A percentile compares a stretch with the other conserved stretches of the same genome.
Evolutionary conservation across 345 rosid genomes (phyloP).

Genomic region (Bruguiera parviflora): DNA sequence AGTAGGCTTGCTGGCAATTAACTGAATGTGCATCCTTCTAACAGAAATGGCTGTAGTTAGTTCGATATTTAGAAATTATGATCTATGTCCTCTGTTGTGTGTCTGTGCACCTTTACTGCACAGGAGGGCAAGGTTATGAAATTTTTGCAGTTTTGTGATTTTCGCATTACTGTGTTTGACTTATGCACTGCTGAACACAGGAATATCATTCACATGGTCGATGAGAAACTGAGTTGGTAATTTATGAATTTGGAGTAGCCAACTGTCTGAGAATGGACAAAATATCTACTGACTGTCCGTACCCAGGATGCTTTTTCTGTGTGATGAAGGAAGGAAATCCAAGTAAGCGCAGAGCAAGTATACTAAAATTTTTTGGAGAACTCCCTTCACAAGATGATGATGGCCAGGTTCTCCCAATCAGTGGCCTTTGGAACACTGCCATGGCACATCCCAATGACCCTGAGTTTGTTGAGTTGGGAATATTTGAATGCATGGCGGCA

Average conservation of each 20-base stretch:
- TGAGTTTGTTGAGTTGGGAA: conserved; percentile 92
- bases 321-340: conserved; percentile 99
- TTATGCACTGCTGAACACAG: conserved; percentile 3
- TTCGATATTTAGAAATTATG: no score
- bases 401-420: conserved; percentile 96
- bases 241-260: conserved; percentile 5
- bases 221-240: conserved; percentile 10
- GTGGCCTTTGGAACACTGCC: conserved; percentile 99
- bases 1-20: no score
- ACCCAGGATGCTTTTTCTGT: conserved; percentile 99
- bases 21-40: no score
- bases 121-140: background rate
- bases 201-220: background rate
- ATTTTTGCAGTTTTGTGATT: background rate
- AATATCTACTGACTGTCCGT: conserved; percentile 80
- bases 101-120: no score
- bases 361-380: conserved; percentile 87
- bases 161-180: background rate
- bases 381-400: conserved; percentile 96
- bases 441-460: conserved; percentile 99
- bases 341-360: conserved; percentile 84
- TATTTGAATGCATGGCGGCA: conserved; percentile 96
- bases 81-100: no score
- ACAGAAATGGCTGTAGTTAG: no score
- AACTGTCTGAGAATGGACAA: conserved; percentile 57